A percentile compares a stretch with the other conserved stretches of the same genome.
These are phyloP conservation scores for Takashimella koratensis DNA, from an alignment of 1,284 basidiomycete species.

Conservation along the genomic window DNA sequence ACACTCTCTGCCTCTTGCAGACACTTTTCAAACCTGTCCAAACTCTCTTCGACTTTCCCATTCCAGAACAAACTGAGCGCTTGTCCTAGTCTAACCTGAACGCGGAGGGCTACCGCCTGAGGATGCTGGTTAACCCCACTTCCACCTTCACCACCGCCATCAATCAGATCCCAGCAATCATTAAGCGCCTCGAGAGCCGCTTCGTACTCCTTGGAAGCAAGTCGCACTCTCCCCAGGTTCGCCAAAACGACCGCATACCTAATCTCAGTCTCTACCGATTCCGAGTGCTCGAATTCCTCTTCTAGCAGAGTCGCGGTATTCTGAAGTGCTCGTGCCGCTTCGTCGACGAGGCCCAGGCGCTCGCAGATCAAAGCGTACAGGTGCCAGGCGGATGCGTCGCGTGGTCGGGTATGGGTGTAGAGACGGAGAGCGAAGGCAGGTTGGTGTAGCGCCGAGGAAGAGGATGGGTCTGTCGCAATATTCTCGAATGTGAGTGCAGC, in stretches of 20 bases:
- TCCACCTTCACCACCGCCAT: slow-evolving; percentile 47
- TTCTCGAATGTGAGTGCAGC: slow-evolving; percentile 62
- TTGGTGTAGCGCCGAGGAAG: slow-evolving; percentile 54
- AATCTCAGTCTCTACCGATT: slow-evolving; percentile 69
- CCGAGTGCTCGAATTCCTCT: slow-evolving; percentile 78
- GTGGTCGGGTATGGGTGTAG: slow-evolving; percentile 65
- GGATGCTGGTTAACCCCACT: slow-evolving; percentile 9
- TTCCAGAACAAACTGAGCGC: slow-evolving; percentile 69
- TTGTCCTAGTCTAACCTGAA: slow-evolving; percentile 66
- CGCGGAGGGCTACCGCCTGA: slow-evolving; percentile 16
- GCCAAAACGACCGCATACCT: slow-evolving; percentile 77
- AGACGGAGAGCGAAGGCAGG: slow-evolving; percentile 76
- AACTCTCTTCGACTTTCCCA: slow-evolving; percentile 60
- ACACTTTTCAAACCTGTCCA: slow-evolving; percentile 65
- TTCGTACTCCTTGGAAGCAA: slow-evolving; percentile 60
- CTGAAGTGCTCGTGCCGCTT: slow-evolving; percentile 64
- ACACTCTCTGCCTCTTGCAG: slow-evolving; percentile 51
- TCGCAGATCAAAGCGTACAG: slow-evolving; percentile 84
- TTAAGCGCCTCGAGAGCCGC: slow-evolving; percentile 68
- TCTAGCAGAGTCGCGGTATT: slow-evolving; percentile 66
- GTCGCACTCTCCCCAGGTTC: slow-evolving; percentile 73
- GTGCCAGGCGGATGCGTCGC: slow-evolving; percentile 73
- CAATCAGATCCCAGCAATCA: slow-evolving; percentile 67
- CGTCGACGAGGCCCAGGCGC: slow-evolving; percentile 66
- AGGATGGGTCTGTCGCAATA: neutral